These are phyloP conservation scores for Micractinium conductrix DNA, from an alignment of 139 green algal genomes.

Conservation along the genomic window DNA sequence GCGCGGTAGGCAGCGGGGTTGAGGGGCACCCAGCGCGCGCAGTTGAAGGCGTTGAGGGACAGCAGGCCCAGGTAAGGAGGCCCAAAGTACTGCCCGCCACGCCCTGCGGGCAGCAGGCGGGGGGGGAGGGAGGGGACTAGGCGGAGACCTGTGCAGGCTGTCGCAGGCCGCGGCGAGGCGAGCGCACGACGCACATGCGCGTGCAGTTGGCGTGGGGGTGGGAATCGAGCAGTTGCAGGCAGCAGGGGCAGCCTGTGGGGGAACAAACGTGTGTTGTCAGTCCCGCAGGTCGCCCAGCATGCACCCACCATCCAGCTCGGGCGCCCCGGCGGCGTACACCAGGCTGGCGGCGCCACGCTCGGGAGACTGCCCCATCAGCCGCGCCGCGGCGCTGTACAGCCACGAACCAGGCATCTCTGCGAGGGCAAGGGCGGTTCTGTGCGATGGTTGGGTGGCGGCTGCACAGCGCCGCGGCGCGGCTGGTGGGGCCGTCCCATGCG, in stretches of 20 bases:
- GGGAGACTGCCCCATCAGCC: constrained; percentile 16
- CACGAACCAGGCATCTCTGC: constrained; percentile 3
- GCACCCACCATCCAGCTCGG: constrained; percentile 18
- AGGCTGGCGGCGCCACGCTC: not conserved
- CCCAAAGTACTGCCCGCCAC: not conserved
- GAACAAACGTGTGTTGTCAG: not conserved
- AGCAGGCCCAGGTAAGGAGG: constrained; percentile 21
- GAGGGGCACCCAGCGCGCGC: not conserved
- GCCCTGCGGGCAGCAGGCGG: too few species aligned
- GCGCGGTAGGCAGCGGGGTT: not conserved
- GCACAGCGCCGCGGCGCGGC: not conserved
- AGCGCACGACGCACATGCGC: too few species aligned
- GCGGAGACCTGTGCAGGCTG: too few species aligned
- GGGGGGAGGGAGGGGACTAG: not conserved
- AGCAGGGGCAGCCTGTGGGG: not conserved
- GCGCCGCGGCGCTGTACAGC: not conserved
- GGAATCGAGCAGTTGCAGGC: not conserved
- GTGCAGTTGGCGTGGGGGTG: not conserved
- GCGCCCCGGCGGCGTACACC: constrained; percentile 2
- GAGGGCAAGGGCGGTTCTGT: too few species aligned
- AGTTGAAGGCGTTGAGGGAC: not conserved
- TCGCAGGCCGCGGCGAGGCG: too few species aligned
- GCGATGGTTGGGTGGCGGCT: not conserved
- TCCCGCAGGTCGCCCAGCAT: not conserved
- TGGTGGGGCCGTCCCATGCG: constrained; percentile 21